Base-by-base conservation (phyloP, 2,329 filamentous ascomycete genomes). In the Cordyceps fumosorosea region DNA sequence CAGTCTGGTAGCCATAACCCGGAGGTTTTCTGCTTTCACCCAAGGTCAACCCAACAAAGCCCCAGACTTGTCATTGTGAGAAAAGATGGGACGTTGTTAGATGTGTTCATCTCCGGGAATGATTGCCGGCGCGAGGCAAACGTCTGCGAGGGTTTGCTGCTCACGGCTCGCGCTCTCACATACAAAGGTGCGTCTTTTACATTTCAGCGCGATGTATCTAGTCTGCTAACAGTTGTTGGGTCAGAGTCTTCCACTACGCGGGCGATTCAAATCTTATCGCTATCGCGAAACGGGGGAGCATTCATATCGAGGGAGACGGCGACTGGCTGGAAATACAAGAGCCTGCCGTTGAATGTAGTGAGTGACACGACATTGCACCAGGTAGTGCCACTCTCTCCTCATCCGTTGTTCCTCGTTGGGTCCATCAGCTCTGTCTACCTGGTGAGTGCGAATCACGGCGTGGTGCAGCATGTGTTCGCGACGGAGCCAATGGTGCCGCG, bases 11-110 rank as follows among this genome's bases (percentile, higher is more conserved):
- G 82, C 8, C 83, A 87, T 56, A 82, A 80, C 55, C 83, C 85
- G 0, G 79, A 84, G 47, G 80, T 85, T 0, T 85, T 90, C 68
- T 85, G 87, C 63, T 91, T 92, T 66, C 79, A 79, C 0, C 74
- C 78, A 6, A 72, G 73, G 29, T 72, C 73, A 26, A 68, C 68
- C 24, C 68, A 70, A 18, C 62, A 70, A 1, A 70, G 77, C 1
- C 78, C 80, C 1, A 76, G 79, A 12, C 72, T 91, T 1, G 70
- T 90, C 10, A 70, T 91, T 8, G 79, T 91, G 6, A 84, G 84
- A 42, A 80, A 83, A 18, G 86, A 88, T 59, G 89, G 89, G 0
- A 78, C 80, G 3, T 75, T 91, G 69, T 80, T 79, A 0, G 85
- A 89, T 20, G 51, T 60, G n/a, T 55, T 40, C 3, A 12, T 55